Evolutionary conservation across 2,329 filamentous ascomycete genomes (phyloP).

Genomic region (Phoma sp.): DNA sequence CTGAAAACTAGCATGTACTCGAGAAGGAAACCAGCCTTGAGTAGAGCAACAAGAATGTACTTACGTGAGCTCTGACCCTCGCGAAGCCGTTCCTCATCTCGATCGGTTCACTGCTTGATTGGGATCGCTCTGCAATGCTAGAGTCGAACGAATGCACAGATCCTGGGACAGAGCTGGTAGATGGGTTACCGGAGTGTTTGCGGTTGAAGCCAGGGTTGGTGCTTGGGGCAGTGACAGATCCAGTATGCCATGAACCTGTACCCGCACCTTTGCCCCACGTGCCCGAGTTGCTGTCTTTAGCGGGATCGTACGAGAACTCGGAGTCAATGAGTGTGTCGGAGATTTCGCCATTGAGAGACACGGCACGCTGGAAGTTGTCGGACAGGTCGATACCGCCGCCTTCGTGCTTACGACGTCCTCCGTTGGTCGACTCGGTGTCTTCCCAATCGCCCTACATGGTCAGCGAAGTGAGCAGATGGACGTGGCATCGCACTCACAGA

Average conservation of each 20-base stretch:
- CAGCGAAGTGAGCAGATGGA: slow-evolving; percentile 4
- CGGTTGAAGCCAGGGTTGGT: slow-evolving; percentile 26
- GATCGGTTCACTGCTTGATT: slow-evolving; percentile 5
- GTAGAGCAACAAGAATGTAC: slow-evolving; percentile 8
- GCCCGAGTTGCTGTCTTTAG: slow-evolving; percentile 1
- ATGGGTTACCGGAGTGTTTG: slow-evolving; percentile 28
- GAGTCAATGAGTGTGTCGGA: slow-evolving; percentile 28
- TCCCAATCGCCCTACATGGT: slow-evolving; percentile 23
- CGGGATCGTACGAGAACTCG: slow-evolving; percentile 20
- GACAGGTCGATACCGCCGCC: slow-evolving; percentile 29
- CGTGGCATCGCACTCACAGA: slow-evolving; percentile 18
- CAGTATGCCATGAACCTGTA: slow-evolving; percentile 35
- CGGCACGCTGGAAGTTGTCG: slow-evolving; percentile 19
- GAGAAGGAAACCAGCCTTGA: neutral
- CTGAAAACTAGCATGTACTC: slow-evolving; percentile 7
- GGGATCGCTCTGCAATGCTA: slow-evolving; percentile 34
- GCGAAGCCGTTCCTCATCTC: slow-evolving; percentile 28
- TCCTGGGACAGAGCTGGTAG: slow-evolving; percentile 17
- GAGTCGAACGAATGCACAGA: slow-evolving; percentile 32
- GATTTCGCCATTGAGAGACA: slow-evolving; percentile 20
- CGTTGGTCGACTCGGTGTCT: slow-evolving; percentile 16
- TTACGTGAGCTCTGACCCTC: slow-evolving; percentile 41
- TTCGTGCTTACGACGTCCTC: slow-evolving; percentile 9
- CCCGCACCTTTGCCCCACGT: slow-evolving; percentile 20
- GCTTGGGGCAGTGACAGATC: slow-evolving; percentile 15